These are phyloP conservation scores for Ceratocystis cacaofunesta DNA, from an alignment of 2,329 filamentous ascomycete genomes.

Conservation along the genomic window DNA sequence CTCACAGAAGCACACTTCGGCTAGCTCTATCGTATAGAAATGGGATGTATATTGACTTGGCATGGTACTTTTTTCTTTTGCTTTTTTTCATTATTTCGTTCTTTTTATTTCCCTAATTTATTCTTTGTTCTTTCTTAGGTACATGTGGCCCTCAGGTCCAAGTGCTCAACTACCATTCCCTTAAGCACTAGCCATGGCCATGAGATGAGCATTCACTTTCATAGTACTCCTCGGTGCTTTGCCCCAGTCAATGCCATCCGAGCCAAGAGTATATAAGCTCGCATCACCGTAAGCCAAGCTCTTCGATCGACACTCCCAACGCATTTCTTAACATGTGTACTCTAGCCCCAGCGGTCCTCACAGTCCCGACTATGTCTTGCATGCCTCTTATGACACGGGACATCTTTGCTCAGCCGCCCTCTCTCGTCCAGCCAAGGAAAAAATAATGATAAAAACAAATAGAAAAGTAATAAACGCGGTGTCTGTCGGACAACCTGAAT, in stretches of 20 bases:
- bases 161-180: background rate
- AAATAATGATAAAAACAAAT: background rate
- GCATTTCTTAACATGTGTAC: background rate
- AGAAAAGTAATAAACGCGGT: background rate
- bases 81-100: background rate
- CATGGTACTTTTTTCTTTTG: background rate
- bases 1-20: background rate
- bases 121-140: too few relatives aligned
- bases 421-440: background rate
- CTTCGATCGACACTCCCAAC: background rate
- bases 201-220: background rate
- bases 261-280: slow-evolving; percentile 2
- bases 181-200: background rate
- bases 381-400: background rate
- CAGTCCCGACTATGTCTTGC: background rate
- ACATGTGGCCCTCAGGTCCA: too few relatives aligned
- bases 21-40: background rate
- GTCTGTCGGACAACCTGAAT: background rate
- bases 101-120: background rate
- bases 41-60: background rate
- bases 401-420: background rate
- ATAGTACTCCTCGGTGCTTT: too few relatives aligned
- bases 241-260: background rate
- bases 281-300: background rate
- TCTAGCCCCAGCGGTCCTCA: background rate